Percentiles rank a stretch among this genome's conserved stretches.
phyloP scores from a whole-genome alignment of 2,329 filamentous ascomycete species.

The Pseudopithomyces maydicus region DNA sequence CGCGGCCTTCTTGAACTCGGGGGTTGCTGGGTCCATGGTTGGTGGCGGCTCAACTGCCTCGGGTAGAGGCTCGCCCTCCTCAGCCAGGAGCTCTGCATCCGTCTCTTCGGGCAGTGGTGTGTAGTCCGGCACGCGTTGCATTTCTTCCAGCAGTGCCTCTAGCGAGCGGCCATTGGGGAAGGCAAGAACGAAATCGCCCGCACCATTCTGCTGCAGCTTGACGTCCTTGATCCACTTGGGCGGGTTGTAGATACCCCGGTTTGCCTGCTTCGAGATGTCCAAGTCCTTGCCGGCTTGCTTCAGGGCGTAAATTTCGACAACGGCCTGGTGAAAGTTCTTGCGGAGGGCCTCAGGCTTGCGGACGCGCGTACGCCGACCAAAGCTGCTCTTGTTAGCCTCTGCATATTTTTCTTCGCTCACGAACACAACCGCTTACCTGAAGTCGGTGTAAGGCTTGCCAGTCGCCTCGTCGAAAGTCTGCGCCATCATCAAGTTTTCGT shows the following conservation, averaged over 20 bases:
- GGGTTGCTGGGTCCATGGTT: constrained; percentile 34
- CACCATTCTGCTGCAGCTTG: constrained; percentile 25
- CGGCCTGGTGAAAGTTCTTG: constrained; percentile 58
- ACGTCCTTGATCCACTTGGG: constrained; percentile 37
- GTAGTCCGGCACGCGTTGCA: constrained; percentile 27
- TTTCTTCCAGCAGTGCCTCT: constrained; percentile 26
- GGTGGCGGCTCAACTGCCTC: constrained; percentile 16
- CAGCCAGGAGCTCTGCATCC: constrained; percentile 19
- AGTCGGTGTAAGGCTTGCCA: constrained; percentile 38
- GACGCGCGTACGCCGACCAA: constrained; percentile 26
- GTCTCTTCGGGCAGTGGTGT: constrained; percentile 10
- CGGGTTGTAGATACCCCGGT: constrained; percentile 32
- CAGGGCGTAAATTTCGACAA: constrained; percentile 61
- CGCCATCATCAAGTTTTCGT: constrained; percentile 35
- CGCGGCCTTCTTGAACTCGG: constrained; percentile 29
- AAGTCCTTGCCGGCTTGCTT: constrained; percentile 32
- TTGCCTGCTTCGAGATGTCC: constrained; percentile 30
- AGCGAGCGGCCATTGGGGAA: constrained; percentile 26
- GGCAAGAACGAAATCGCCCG: constrained; percentile 26
- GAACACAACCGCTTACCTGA: constrained; percentile 18
- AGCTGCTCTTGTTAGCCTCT: constrained; percentile 16
- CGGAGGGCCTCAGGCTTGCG: constrained; percentile 22
- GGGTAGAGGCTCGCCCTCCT: constrained; percentile 21
- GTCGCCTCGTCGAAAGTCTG: constrained; percentile 36
- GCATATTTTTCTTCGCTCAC: neutral